Percentiles rank a stretch among this genome's conserved stretches.
phyloP scores from a whole-genome alignment of 805 yeast genomes.

The Wickerhamomyces chaumierensis region DNA sequence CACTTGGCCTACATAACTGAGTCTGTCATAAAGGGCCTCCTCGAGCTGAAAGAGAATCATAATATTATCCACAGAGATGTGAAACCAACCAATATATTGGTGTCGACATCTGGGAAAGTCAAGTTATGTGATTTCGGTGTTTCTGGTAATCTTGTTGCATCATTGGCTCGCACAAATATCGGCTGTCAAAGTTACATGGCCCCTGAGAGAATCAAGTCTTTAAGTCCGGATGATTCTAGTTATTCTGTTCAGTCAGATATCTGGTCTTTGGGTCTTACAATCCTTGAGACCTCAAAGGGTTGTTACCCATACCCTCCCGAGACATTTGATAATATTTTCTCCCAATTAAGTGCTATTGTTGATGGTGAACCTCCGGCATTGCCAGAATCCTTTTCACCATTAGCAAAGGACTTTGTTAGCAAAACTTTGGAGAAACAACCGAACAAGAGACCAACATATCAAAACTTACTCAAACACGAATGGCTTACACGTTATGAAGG shows the following conservation, averaged over 20 bases:
- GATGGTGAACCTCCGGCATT: constrained; percentile 86
- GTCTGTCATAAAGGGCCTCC: constrained; percentile 71
- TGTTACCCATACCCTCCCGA: constrained; percentile 95
- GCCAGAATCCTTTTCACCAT: constrained; percentile 54
- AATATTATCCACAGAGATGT: constrained; percentile 94
- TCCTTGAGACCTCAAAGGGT: constrained; percentile 84
- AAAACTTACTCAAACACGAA: constrained; percentile 64
- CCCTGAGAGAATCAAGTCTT: constrained; percentile 81
- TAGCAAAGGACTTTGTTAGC: constrained; percentile 73
- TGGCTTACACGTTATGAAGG: constrained; percentile 57
- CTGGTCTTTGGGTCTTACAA: constrained; percentile 86
- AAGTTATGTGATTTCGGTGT: constrained; percentile 96
- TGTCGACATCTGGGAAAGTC: constrained; percentile 73
- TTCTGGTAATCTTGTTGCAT: constrained; percentile 87
- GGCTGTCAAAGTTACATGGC: constrained; percentile 99
- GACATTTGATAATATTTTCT: constrained; percentile 78
- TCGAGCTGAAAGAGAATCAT: constrained; percentile 77
- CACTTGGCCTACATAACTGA: constrained; percentile 72
- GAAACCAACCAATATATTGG: constrained; percentile 88
- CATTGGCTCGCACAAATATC: constrained; percentile 87
- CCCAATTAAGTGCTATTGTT: constrained; percentile 93
- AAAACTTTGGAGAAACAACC: constrained; percentile 76
- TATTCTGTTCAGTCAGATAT: constrained; percentile 92
- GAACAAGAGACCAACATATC: constrained; percentile 69
- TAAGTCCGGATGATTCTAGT: constrained; percentile 63